A percentile compares a stretch with the other conserved stretches of the same genome.
Conservation (phyloP, 192 early-diverging fungal genomes). For the Geosiphon pyriformis region DNA sequence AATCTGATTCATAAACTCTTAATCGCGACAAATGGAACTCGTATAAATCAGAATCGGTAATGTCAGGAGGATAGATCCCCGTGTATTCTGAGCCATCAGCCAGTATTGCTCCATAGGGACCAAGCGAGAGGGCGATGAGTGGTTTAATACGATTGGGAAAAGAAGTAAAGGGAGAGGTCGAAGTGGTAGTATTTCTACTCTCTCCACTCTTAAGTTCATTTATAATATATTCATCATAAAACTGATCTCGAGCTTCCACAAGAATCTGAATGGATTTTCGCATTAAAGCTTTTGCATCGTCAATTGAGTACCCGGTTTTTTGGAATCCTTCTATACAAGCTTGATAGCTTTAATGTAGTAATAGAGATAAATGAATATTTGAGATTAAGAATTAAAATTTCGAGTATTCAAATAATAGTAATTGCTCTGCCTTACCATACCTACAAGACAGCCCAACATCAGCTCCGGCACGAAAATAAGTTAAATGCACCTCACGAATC, state of each 20-base stretch:
- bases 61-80: slow-evolving; percentile 45
- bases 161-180: too few species aligned
- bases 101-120: slow-evolving; percentile 61
- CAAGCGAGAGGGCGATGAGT: slow-evolving; percentile 54
- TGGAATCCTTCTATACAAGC: slow-evolving; percentile 40
- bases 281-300: slow-evolving; percentile 34
- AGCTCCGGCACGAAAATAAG: slow-evolving; percentile 48
- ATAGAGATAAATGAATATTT: too few species aligned
- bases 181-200: neutral
- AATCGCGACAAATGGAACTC: slow-evolving; percentile 53
- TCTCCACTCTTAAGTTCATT: neutral
- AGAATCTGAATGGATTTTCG: slow-evolving; percentile 38
- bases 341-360: slow-evolving; percentile 43
- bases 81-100: slow-evolving; percentile 61
- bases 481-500: slow-evolving; percentile 36
- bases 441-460: slow-evolving; percentile 50
- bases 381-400: too few species aligned
- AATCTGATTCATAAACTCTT: slow-evolving; percentile 24
- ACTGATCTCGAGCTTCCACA: slow-evolving; percentile 41
- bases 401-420: too few species aligned
- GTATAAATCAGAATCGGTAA: slow-evolving; percentile 34
- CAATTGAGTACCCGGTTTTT: slow-evolving; percentile 31
- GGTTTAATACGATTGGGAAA: slow-evolving; percentile 14
- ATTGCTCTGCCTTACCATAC: neutral
- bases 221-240: slow-evolving; percentile 16